Base-by-base conservation (phyloP, 139 green algal genomes). In the Chlorella sp. region DNA sequence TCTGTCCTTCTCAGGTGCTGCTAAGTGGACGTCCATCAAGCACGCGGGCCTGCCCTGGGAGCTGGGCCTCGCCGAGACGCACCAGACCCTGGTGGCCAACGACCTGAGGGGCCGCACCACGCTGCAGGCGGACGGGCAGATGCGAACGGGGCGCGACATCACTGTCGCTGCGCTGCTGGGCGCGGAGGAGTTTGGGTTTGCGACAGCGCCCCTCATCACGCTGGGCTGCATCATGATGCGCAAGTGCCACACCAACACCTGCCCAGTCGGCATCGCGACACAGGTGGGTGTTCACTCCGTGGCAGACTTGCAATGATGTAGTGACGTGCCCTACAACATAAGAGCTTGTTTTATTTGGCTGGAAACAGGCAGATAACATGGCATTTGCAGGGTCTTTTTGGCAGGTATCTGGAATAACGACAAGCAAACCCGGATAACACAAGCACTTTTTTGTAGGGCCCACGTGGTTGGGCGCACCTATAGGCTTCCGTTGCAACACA, bases 181-280 rank as follows among this genome's bases (percentile, higher is more conserved):
- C 26, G 93, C 94, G 0, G 93, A 98, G 84, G 93, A 98, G 89
- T 98, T 91, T 88, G 93, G 93, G 27, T 98, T 98, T 81, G 85
- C 89, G 70, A 98, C 93, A 29, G 93, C 91, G 5, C 94, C 93
- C 31, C 89, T 98, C n/a, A 98, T 98, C 80, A 91, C 91, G 2
- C 80, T 98, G 74, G 92, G 92, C 49, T 97, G 92, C 85, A 94
- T 97, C 88, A 97, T 97, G 93, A 98, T 98, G 93, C 84, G 93
- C 76, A 98, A 98, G 88, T 98, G 93, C 85, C 93, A 98, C 86
- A 98, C 93, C 75, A 98, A 98, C 86, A 96, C 90, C 5, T 98
- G 93, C 86, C 93, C 74, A 65, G 71, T 99, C n/a, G 95, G 95
- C 32, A 95, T 99, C 26, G 95, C 95, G 2, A 88, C 74, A 30